These are phyloP conservation scores for Dichomitus squalens DNA, from an alignment of 1,284 basidiomycete species.

Conservation along the genomic window DNA sequence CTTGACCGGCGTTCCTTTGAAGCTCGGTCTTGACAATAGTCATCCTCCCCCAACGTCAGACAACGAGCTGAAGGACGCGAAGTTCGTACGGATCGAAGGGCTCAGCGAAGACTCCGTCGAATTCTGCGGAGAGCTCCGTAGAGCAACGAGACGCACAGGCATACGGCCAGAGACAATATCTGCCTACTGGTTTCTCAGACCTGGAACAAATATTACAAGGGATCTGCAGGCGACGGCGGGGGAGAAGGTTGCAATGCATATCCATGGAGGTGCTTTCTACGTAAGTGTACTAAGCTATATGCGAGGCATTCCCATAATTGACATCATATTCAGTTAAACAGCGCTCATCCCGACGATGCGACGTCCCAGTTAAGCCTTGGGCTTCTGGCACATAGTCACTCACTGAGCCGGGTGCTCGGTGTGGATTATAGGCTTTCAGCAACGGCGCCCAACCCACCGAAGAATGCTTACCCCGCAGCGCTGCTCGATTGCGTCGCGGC, in stretches of 20 bases:
- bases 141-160: conserved; percentile 16
- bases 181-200: conserved; percentile 26
- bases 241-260: conserved; percentile 20
- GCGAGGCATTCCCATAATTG: neutral
- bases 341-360: conserved; percentile 15
- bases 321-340: conserved; percentile 13
- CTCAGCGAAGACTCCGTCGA: conserved; percentile 10
- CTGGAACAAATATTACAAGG: conserved; percentile 13
- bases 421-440: conserved; percentile 30
- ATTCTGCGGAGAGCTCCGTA: conserved; percentile 24
- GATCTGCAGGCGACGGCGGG: conserved; percentile 32
- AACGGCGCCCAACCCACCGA: conserved; percentile 26
- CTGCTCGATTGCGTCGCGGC: conserved; percentile 44
- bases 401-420: conserved; percentile 37
- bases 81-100: conserved; percentile 24
- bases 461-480: conserved; percentile 44
- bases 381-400: conserved; percentile 25
- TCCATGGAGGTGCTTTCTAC: conserved; percentile 21
- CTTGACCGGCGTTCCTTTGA: neutral
- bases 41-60: conserved; percentile 14
- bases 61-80: conserved; percentile 17
- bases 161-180: conserved; percentile 13
- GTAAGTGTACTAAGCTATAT: neutral
- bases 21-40: conserved; percentile 3
- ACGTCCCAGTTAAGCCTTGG: conserved; percentile 18